Evolutionary conservation across 345 rosid genomes (phyloP), one percentile per base, ranked within the genome.

Genomic region (Aquilaria sinensis): DNA sequence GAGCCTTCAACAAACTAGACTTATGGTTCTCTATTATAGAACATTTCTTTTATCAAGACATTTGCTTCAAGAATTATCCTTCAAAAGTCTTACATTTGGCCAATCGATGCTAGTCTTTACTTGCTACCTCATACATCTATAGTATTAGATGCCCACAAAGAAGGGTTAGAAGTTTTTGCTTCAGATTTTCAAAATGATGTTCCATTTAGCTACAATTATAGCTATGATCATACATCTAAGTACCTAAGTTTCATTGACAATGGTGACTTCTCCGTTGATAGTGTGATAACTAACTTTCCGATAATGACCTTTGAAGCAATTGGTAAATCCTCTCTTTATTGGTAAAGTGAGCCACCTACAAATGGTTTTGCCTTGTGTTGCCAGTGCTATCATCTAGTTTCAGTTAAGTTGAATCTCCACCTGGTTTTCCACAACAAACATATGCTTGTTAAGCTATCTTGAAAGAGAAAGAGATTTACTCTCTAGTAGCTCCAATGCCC

Each of bases 41-140:
- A 94, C 76, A 79, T 94, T 58, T 77, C 93, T 9, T 85, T 77
- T 61, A 69, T 90, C 75, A 88, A 77, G 89, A 81, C 95, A 53
- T 94, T 94, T 85, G 96, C 99, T 56, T 82, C 97, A 13, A 96
- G 97, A 65, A 74, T 94, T 67, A 87, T 88, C 62, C 81, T 94
- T 61, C 95, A 95, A 2, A 94, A 94, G 88, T 5, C 56, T 74
- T 88, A 85, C 76, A 85, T 94, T 70, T 90, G 87, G 89, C 89
- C 90, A 0, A 66, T 85, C 12, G 86, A 77, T 51, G 43, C 12
- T 15, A 67, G 2, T 61, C 61, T 45, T 56, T 94, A 94, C 76
- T 74, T 86, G 57, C 78, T 5, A 59, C 77, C 90, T 47, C 73
- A 58, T 69, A 83, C 81, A 37, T 63, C 87, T 2, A 43, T 90